Evolutionary conservation across 352 stramenopile genomes (phyloP).

Genomic region (Globisporangium emineosum): DNA sequence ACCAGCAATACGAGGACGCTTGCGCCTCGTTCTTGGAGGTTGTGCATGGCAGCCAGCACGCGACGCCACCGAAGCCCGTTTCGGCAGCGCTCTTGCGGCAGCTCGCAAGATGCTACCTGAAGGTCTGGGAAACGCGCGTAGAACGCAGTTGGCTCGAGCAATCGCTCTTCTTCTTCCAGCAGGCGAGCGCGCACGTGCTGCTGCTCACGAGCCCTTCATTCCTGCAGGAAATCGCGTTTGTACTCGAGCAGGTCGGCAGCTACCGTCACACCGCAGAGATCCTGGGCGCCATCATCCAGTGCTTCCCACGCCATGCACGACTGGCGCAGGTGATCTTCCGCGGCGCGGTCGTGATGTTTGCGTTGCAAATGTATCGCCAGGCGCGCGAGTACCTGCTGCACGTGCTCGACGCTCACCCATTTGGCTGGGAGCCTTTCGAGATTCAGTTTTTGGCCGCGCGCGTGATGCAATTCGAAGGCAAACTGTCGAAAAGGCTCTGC

Average conservation of each 20-base stretch:
- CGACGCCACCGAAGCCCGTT: constrained; percentile 10
- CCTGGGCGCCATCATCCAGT: constrained; percentile 47
- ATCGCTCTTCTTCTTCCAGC: constrained; percentile 47
- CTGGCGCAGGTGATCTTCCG: constrained; percentile 65
- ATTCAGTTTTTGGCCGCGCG: constrained; percentile 59
- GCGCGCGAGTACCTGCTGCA: constrained; percentile 69
- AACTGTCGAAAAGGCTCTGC: constrained; percentile 33
- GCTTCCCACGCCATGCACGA: constrained; percentile 52
- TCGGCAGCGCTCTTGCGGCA: constrained; percentile 35
- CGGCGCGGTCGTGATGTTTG: constrained; percentile 55
- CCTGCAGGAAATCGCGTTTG: constrained; percentile 55
- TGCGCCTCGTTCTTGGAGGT: constrained; percentile 26
- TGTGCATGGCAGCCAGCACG: constrained; percentile 25
- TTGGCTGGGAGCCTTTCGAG: constrained; percentile 49
- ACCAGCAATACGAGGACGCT: constrained; percentile 34
- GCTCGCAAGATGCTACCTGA: constrained; percentile 39
- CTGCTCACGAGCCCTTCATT: constrained; percentile 51
- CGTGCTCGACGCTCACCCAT: constrained; percentile 44
- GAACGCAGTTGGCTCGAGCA: constrained; percentile 35
- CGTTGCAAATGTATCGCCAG: constrained; percentile 56
- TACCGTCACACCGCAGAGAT: constrained; percentile 51
- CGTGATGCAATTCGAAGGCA: constrained; percentile 56
- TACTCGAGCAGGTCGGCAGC: constrained; percentile 37
- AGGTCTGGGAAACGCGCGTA: constrained; percentile 30
- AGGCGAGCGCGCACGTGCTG: constrained; percentile 39